Evolutionary conservation across 2,329 filamentous ascomycete species (phyloP), one percentile per base, ranked within the genome.

Genomic region (Microsporum ferrugineum): DNA sequence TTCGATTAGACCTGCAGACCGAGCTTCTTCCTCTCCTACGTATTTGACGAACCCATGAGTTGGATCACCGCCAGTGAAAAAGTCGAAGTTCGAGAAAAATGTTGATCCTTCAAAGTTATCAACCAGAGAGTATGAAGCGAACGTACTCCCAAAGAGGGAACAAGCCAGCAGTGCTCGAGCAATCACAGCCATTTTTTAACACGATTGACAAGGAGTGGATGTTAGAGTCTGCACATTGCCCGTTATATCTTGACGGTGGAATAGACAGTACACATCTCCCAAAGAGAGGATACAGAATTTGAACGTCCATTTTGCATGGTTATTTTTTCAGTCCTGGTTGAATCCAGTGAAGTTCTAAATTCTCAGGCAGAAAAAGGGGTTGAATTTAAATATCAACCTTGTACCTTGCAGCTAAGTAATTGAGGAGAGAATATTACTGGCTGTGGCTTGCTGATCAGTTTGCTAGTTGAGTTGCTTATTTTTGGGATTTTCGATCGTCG

Each of bases 21-120:
- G 67, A 12, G 76, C 76, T n/a, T 68, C 68, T 23, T 68, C 66
- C 43, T 78, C 71, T 59, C 76, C 71, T 57, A 77, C 68, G 64
- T 79, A 82, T 63, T 76, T 75, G n/a, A 82, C 79, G 64, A 76
- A 80, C 27, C 79, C 79, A 56, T 77, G 72, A 2, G 78, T 79
- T 0, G 79, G 78, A 65, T 81, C 79, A 1, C 72, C 58, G 1
- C 72, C 73, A 3, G 73, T 75, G 65, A 75, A 79, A 68, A 81
- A 80, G 57, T 77, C 72, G 67, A 81, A 82, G 60, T 75, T 72
- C 34, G 76, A 70, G 64, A 81, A 78, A 70, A 82, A 82, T 60
- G 72, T 71, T 27, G 75, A 68, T 4, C 77, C 77, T 8, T 75
- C 70, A 69, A 78, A 79, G 58, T 70, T 71, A 61, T 78, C 71